These are phyloP conservation scores for Exophiala sp. DNA, from an alignment of 2,329 filamentous ascomycete genomes.

Conservation along the genomic window DNA sequence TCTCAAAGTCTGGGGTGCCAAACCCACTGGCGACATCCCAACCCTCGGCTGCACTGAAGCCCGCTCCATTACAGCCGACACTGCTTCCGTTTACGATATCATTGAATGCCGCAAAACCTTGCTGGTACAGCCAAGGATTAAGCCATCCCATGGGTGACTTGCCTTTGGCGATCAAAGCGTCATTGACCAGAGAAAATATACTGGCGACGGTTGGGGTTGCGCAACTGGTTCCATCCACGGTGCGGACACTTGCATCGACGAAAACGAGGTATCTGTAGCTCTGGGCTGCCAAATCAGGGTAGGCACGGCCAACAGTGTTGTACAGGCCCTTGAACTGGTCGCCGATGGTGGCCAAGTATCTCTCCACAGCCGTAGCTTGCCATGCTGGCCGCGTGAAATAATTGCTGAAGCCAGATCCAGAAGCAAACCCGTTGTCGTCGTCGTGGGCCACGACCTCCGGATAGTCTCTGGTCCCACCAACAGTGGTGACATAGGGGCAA, in stretches of 20 bases:
- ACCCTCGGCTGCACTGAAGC: slow-evolving; percentile 35
- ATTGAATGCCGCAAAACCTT: slow-evolving; percentile 43
- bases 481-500: slow-evolving; percentile 62
- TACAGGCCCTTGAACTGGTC: slow-evolving; percentile 45
- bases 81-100: slow-evolving; percentile 39
- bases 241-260: slow-evolving; percentile 36
- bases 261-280: slow-evolving; percentile 47
- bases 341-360: slow-evolving; percentile 41
- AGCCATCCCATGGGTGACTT: slow-evolving; percentile 52
- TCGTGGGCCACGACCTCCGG: slow-evolving; percentile 47
- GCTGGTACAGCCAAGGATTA: slow-evolving; percentile 56
- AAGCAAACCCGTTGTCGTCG: slow-evolving; percentile 39
- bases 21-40: slow-evolving; percentile 42
- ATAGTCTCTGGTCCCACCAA: slow-evolving; percentile 54
- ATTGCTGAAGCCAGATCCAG: slow-evolving; percentile 50
- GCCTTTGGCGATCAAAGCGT: slow-evolving; percentile 49
- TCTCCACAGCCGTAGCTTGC: slow-evolving; percentile 42
- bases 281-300: slow-evolving; percentile 56
- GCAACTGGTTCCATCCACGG: slow-evolving; percentile 42
- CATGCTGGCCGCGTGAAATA: slow-evolving; percentile 46
- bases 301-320: slow-evolving; percentile 47
- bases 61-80: slow-evolving; percentile 34
- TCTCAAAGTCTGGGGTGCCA: slow-evolving; percentile 32
- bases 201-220: slow-evolving; percentile 54
- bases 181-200: slow-evolving; percentile 58